phyloP scores from a whole-genome alignment of 495 filamentous ascomycete species.

The Penicillium atrosanguineum region DNA sequence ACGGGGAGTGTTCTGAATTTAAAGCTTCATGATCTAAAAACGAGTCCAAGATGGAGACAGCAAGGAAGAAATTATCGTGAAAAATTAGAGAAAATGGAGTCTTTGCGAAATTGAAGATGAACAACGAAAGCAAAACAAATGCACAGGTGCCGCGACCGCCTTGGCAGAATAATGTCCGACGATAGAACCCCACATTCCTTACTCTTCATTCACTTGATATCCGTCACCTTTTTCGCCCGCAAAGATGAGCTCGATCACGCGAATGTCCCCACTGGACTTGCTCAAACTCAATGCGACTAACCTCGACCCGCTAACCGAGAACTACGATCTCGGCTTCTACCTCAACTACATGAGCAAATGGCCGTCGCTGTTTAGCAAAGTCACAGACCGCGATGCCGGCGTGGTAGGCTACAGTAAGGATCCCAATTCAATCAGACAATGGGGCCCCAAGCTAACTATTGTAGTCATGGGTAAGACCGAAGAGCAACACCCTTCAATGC shows the following conservation, averaged over 20 bases:
- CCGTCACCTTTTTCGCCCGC: not conserved
- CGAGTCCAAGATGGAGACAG: not conserved
- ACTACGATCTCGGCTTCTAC: slow-evolving; percentile 93
- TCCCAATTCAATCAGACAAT: not conserved
- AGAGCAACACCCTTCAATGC: slow-evolving; percentile 70
- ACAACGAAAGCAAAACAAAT: not conserved
- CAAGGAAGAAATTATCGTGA: not conserved
- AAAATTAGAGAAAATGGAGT: not conserved
- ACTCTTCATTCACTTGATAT: not conserved
- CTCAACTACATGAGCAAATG: slow-evolving; percentile 91
- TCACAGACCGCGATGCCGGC: slow-evolving; percentile 75
- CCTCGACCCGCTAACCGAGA: slow-evolving; percentile 92
- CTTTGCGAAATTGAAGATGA: not conserved
- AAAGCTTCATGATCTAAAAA: not conserved
- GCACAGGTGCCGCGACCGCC: not conserved
- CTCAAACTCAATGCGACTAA: slow-evolving; percentile 81
- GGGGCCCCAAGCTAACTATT: slow-evolving; percentile 1
- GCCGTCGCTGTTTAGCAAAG: slow-evolving; percentile 87
- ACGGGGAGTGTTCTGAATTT: not conserved
- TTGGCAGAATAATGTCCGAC: not conserved
- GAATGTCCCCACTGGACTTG: slow-evolving; percentile 69
- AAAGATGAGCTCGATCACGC: slow-evolving; percentile 66
- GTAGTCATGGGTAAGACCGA: slow-evolving; percentile 96
- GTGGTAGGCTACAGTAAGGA: slow-evolving; percentile 88
- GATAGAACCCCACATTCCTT: slow-evolving; percentile 13